Percentiles rank a stretch among this genome's conserved stretches.
Evolutionary conservation across 345 rosid species (phyloP).

Genomic region (Gossypium arboreum): DNA sequence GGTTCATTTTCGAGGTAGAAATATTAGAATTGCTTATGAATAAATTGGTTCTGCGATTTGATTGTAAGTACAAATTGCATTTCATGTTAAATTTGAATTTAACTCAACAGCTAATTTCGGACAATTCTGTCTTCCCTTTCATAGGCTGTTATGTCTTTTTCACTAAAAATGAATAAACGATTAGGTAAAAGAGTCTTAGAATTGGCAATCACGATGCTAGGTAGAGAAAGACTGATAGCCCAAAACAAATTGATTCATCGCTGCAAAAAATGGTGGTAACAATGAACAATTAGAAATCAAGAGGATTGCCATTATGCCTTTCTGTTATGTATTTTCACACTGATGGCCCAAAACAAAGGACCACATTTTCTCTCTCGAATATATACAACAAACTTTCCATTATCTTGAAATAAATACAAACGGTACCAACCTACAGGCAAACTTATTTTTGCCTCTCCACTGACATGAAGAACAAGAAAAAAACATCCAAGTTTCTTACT

Average conservation of each 20-base stretch:
- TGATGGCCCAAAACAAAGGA: constrained; percentile 2
- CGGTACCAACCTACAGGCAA: constrained; percentile 7
- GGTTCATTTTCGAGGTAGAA: background rate
- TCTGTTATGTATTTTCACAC: constrained; percentile 13
- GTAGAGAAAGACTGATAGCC: background rate
- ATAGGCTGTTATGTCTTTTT: too few species aligned
- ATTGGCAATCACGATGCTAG: background rate
- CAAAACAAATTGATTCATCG: background rate
- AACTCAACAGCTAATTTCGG: too few species aligned
- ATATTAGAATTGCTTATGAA: background rate
- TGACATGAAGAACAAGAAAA: background rate
- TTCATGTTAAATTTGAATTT: too few species aligned
- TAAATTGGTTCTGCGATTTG: background rate
- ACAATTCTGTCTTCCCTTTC: too few species aligned
- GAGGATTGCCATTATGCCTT: background rate
- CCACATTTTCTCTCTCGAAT: constrained; percentile 11
- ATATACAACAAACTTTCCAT: constrained; percentile 28
- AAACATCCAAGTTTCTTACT: constrained; percentile 13
- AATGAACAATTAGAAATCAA: background rate
- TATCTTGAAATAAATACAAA: constrained; percentile 12
- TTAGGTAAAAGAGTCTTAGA: background rate
- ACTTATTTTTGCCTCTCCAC: constrained; percentile 7
- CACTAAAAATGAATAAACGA: too few species aligned
- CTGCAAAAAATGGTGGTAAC: background rate
- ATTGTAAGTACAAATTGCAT: background rate